phyloP scores from a whole-genome alignment of 140 eudicot species.

The Oenanthe javanica region DNA sequence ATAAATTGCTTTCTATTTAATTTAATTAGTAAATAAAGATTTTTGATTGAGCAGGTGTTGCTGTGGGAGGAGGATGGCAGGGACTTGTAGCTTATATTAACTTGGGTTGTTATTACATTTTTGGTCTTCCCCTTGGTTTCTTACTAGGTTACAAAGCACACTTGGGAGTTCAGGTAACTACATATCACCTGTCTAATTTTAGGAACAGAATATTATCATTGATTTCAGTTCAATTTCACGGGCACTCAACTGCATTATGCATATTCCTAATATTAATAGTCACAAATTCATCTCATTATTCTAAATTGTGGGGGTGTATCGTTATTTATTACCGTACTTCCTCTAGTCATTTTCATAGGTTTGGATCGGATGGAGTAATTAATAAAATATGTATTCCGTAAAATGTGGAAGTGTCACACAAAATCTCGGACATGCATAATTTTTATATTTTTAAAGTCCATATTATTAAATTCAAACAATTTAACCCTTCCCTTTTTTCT shows the following conservation, averaged over 20 bases:
- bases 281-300: neutral
- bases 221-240: no score
- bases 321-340: constrained; percentile 11
- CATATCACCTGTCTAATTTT: neutral
- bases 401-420: no score
- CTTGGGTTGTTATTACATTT: constrained; percentile 48
- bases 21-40: neutral
- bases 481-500: neutral
- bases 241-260: no score
- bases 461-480: neutral
- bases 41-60: constrained; percentile 40
- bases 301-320: neutral
- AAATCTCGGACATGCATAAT: no score
- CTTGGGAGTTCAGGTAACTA: constrained; percentile 50
- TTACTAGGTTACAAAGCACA: constrained; percentile 54
- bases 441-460: neutral
- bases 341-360: no score
- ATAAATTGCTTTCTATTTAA: neutral
- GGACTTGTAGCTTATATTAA: constrained; percentile 60
- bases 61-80: constrained; percentile 88
- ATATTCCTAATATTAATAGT: no score
- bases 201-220: no score
- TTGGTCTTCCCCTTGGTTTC: constrained; percentile 66
- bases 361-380: neutral
- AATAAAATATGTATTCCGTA: no score